Evolutionary conservation across 2,329 filamentous ascomycete species (phyloP).

Genomic region (Magnaporthiopsis rhizophila): DNA sequence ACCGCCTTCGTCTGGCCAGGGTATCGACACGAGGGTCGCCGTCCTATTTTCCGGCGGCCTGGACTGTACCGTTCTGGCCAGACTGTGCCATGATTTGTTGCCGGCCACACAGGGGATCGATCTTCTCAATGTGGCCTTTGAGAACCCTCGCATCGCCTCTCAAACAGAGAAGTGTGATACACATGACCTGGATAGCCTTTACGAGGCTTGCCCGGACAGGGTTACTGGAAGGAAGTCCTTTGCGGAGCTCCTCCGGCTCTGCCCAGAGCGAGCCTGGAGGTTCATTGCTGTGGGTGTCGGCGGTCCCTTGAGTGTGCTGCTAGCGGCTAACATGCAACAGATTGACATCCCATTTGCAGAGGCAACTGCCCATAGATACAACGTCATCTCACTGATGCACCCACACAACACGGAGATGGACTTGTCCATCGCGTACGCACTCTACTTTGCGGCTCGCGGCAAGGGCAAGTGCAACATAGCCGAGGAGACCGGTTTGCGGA

Average conservation of each 20-base stretch:
- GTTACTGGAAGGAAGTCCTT: conserved; percentile 76
- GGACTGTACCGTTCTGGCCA: conserved; percentile 83
- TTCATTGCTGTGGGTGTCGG: conserved; percentile 60
- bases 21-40: conserved; percentile 50
- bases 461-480: conserved; percentile 33
- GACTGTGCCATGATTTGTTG: conserved; percentile 69
- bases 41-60: conserved; percentile 90
- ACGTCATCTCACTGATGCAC: conserved; percentile 70
- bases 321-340: conserved; percentile 22
- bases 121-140: conserved; percentile 91
- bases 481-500: neutral
- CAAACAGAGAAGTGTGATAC: conserved; percentile 32
- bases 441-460: conserved; percentile 91
- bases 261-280: conserved; percentile 67
- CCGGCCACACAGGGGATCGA: conserved; percentile 65
- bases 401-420: conserved; percentile 99
- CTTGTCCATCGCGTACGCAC: conserved; percentile 80
- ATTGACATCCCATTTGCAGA: conserved; percentile 78
- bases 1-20: conserved; percentile 27
- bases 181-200: conserved; percentile 35
- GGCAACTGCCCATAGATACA: conserved; percentile 57
- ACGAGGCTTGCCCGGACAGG: conserved; percentile 83
- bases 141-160: conserved; percentile 72
- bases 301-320: neutral
- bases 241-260: conserved; percentile 62